Conservation (phyloP, 1,284 basidiomycete genomes). For the Garcileccinum viscosum region DNA sequence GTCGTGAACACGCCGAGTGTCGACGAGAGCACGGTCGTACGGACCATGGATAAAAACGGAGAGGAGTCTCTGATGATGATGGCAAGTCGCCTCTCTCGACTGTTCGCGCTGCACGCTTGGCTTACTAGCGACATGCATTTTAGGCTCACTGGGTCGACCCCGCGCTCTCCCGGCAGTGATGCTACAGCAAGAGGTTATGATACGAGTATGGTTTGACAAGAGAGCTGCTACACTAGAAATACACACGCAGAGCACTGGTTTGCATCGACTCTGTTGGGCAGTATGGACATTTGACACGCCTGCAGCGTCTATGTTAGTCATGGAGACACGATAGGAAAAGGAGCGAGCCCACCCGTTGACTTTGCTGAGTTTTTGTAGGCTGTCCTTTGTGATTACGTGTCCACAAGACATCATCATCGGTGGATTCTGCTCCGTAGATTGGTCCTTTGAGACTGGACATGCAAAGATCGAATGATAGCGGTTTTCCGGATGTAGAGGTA, state of each 20-base stretch:
- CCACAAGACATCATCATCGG: conserved; percentile 98
- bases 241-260: conserved; percentile 66
- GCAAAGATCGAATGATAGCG: conserved; percentile 97
- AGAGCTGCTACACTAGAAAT: conserved; percentile 58
- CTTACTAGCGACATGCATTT: conserved; percentile 1
- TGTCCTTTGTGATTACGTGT: conserved; percentile 92
- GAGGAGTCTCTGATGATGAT: conserved; percentile 64
- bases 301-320: conserved; percentile 36
- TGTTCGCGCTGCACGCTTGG: too few relatives aligned
- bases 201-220: not conserved
- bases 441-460: conserved; percentile 98
- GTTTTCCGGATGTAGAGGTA: conserved; percentile 84
- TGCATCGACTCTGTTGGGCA: conserved; percentile 80
- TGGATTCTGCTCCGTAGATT: conserved; percentile 90
- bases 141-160: conserved; percentile 41
- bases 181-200: conserved; percentile 18
- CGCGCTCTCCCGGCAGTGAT: not conserved
- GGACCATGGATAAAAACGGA: conserved; percentile 60
- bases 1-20: conserved; percentile 79
- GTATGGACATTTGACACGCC: conserved; percentile 88
- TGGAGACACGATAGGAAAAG: not conserved
- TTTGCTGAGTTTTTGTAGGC: conserved; percentile 85
- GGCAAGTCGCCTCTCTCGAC: conserved; percentile 45
- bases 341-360: conserved; percentile 73
- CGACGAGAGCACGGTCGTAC: conserved; percentile 53